These are phyloP conservation scores for Coffea canephora DNA, from an alignment of 257 asterid genomes.

Conservation along the genomic window DNA sequence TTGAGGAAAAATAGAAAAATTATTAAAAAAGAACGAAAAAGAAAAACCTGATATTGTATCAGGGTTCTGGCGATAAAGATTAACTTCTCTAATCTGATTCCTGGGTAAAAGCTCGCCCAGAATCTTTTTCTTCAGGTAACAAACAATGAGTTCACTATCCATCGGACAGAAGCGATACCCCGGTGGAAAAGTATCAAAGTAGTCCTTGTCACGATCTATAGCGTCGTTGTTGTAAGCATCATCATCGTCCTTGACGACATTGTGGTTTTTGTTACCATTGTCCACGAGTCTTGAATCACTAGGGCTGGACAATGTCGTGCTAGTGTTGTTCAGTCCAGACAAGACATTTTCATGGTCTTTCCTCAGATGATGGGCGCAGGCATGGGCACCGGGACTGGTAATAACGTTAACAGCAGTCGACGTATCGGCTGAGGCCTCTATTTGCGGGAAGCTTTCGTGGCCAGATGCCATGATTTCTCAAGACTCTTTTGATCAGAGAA, in stretches of 20 bases:
- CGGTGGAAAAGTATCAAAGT: slow-evolving; percentile 19
- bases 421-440: neutral
- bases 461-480: neutral
- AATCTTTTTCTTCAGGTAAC: slow-evolving; percentile 22
- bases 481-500: neutral
- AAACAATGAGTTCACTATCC: slow-evolving; percentile 21
- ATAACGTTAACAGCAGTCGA: neutral
- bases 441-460: neutral
- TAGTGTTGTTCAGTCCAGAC: neutral
- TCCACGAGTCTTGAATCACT: neutral
- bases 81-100: slow-evolving; percentile 14
- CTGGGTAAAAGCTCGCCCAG: slow-evolving; percentile 10
- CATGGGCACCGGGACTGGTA: neutral
- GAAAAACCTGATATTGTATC: slow-evolving; percentile 14
- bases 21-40: neutral
- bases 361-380: neutral
- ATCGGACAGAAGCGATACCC: slow-evolving; percentile 32
- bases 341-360: neutral
- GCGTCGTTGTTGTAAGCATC: neutral
- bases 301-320: neutral
- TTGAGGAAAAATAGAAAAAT: too few relatives aligned
- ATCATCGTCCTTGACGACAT: neutral
- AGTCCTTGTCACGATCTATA: neutral
- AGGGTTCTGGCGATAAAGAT: slow-evolving; percentile 25
- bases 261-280: too few relatives aligned